phyloP scores from a whole-genome alignment of 345 rosid species.

The Citrus sp. region DNA sequence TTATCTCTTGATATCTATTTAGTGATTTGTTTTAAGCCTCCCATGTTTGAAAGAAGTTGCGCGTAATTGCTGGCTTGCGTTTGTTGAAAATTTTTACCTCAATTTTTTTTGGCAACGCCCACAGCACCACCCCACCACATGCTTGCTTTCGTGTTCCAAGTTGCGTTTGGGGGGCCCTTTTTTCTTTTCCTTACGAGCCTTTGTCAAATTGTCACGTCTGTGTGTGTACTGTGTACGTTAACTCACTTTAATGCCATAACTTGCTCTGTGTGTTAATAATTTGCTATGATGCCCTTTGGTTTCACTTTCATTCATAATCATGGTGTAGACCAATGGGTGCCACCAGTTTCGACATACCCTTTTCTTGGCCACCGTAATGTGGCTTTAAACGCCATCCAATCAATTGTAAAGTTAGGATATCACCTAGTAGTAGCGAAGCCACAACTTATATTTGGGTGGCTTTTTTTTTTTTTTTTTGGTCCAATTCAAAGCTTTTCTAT shows the following conservation, averaged over 20 bases:
- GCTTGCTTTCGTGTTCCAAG: neutral
- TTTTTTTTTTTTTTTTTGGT: too few species aligned
- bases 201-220: neutral
- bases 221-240: neutral
- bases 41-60: constrained; percentile 3
- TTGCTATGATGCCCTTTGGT: neutral
- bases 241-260: neutral
- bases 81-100: neutral
- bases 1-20: neutral
- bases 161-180: neutral
- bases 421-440: too few species aligned
- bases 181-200: neutral
- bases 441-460: too few species aligned
- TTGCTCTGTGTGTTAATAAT: neutral
- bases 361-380: too few species aligned
- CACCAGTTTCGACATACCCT: neutral
- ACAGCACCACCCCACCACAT: neutral
- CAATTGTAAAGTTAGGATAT: too few species aligned
- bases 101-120: neutral
- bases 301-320: neutral
- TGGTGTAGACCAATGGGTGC: neutral
- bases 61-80: constrained; percentile 8
- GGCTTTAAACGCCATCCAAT: too few species aligned
- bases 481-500: too few species aligned
- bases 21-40: neutral